Conservation (phyloP, 2,329 filamentous ascomycete species). For the Acrocalymma vagum region DNA sequence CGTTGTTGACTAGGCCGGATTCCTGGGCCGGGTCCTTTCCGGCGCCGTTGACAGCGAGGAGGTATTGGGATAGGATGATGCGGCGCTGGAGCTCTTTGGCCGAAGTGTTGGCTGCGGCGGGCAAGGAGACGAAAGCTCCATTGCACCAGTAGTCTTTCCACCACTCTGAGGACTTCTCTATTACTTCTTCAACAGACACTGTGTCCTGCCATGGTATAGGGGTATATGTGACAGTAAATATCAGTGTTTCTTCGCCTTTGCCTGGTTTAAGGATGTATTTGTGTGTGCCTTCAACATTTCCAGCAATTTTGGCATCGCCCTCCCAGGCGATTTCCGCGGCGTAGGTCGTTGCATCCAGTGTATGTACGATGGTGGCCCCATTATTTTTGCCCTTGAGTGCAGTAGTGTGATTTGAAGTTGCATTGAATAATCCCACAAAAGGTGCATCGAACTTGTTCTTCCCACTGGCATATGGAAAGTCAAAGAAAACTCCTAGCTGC, state of each 20-base stretch:
- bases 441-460: constrained; percentile 64
- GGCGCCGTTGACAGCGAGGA: constrained; percentile 62
- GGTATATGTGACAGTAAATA: constrained; percentile 34
- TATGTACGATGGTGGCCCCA: constrained; percentile 54
- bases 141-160: constrained; percentile 61
- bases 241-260: constrained; percentile 30
- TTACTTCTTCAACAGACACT: constrained; percentile 29
- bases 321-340: constrained; percentile 52
- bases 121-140: constrained; percentile 63
- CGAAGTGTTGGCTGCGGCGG: constrained; percentile 45
- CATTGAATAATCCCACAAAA: constrained; percentile 62
- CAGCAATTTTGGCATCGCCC: constrained; percentile 36
- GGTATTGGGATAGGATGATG: constrained; percentile 63
- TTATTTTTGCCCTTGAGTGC: constrained; percentile 33
- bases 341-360: constrained; percentile 55
- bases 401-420: constrained; percentile 56
- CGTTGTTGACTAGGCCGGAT: constrained; percentile 60
- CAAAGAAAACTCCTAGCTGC: constrained; percentile 58
- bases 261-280: constrained; percentile 52
- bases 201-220: constrained; percentile 43
- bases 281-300: constrained; percentile 50
- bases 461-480: constrained; percentile 60
- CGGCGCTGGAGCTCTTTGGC: constrained; percentile 62
- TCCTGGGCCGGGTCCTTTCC: constrained; percentile 59
- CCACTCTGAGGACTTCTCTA: constrained; percentile 49